Evolutionary conservation across 2,329 filamentous ascomycete genomes (phyloP).

Genomic region (Bipolaris sorokiniana): DNA sequence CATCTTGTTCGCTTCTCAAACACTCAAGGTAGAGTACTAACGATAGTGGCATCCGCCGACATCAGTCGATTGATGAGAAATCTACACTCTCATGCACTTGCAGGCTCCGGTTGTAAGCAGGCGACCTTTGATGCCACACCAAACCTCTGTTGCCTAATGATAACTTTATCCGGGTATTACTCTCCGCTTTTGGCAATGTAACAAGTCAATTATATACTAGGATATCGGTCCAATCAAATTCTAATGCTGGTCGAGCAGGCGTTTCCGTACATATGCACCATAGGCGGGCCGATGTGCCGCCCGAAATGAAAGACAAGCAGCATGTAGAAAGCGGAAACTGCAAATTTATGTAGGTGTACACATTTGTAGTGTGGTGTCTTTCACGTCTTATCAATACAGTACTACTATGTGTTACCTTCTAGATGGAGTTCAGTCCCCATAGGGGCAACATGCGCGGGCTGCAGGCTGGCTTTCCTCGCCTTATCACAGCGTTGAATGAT

Average conservation of each 20-base stretch:
- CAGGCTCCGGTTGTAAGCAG: background rate
- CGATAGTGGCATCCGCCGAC: background rate
- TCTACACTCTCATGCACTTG: background rate
- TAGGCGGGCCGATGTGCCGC: background rate
- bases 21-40: slow-evolving; percentile 2
- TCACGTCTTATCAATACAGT: background rate
- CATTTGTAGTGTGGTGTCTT: background rate
- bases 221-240: background rate
- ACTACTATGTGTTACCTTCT: background rate
- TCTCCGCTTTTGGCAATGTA: background rate
- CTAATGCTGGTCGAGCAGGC: background rate
- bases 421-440: background rate
- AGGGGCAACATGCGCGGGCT: background rate
- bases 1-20: slow-evolving; percentile 38
- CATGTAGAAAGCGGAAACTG: slow-evolving; percentile 2
- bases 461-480: background rate
- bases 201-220: background rate
- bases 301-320: background rate
- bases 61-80: background rate
- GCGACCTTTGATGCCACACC: background rate
- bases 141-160: background rate
- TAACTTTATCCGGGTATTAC: background rate
- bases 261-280: background rate
- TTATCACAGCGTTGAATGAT: background rate
- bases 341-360: slow-evolving; percentile 3